Base-by-base conservation (phyloP, 2,329 filamentous ascomycete genomes). In the Tolypocladium capitatum region DNA sequence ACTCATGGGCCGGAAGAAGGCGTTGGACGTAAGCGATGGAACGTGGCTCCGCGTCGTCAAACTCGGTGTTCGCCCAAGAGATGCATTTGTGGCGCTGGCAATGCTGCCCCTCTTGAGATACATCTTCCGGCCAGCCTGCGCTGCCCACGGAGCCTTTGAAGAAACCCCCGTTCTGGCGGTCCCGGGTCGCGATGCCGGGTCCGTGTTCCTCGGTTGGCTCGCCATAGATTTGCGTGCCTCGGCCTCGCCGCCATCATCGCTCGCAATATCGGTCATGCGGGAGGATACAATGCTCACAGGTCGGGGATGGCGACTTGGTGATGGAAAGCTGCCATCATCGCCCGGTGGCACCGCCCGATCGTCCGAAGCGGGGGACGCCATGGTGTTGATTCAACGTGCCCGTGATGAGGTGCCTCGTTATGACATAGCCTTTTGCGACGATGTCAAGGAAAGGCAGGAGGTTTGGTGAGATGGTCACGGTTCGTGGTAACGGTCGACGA, bases 1-100 rank as follows among this genome's bases (percentile, higher is more conserved):
- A 68, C 90, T 97, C 88, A 98, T 94, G 35, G 92, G 92, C 21
- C 84, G 84, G 62, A 94, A 95, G 69, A 98, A 97, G 47, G 87
- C 91, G 60, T 91, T 85, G 16, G 88, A 89, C 3, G 88, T 84
- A 46, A 98, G 71, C 2, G 85, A 89, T 1, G 92, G 90, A 20
- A 94, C 89, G 71, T 98, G 92, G 38, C 86, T 92, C 59, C 83
- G 79, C 61, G 83, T 89, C 42, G 84, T 74, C 38, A 86, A 75
- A 54, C 83, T 91, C 3, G 60, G 57, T 21, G 62, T 51, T 46
- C 58, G 59, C 16, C 72, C 74, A 46, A 72, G 83, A 54, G 75
- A 75, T 55, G 66, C 80, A 61, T 63, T 74, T 18, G 63, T 70
- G 30, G 70, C 63, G 48, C 65, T 66, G 14, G 68, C 64, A 48